Base-by-base conservation (phyloP, 768 basidiomycete genomes). In the Holtermanniella nyarrowii region DNA sequence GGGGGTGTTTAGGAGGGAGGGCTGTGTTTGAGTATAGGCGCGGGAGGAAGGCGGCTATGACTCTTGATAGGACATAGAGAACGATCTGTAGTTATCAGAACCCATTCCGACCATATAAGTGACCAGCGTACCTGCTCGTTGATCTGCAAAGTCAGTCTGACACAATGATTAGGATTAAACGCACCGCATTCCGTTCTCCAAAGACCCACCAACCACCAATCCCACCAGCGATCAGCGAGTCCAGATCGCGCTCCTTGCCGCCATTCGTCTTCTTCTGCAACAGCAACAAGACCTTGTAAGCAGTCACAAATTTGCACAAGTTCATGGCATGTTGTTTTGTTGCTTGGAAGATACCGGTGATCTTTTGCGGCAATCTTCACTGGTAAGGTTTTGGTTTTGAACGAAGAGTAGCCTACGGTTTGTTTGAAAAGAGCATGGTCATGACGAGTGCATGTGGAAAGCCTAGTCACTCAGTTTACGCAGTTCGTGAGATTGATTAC, bases 391-490 rank as follows among this genome's bases (percentile, higher is more conserved):
- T 50, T 56, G 46, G 46, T 45, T 37, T 37, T 16, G 49, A 48
- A 58, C 48, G 14, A 43, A 48, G 41, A 39, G 49, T 55, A 3
- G 3, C 80, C 88, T 61, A 95, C 88, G 86, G 80, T 75, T 89
- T 89, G 44, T 84, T 79, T 26, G 89, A 88, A 65, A 96, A 97
- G 40, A 97, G 76, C 54, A 95, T 79, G 21, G 89, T 85, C 91
- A 96, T 96, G 46, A 97, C 84, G 24, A 97, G 75, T 1, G 93
- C 93, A 78, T 97, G 93, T 37, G 93, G 93, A 63, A 93, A 91
- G 41, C 89, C 68, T 72, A 23, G 14, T n/a, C 16, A 25, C 10
- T 18, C 11, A 18, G 26, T 26, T 5, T 18, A 5, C 26, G 23
- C 26, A 45, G 43, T 40, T 4, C 11, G 2, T 22, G 20, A 11